These are phyloP conservation scores for Cutaneotrichosporon daszewskae DNA, from an alignment of 1,284 basidiomycete species.

Conservation along the genomic window DNA sequence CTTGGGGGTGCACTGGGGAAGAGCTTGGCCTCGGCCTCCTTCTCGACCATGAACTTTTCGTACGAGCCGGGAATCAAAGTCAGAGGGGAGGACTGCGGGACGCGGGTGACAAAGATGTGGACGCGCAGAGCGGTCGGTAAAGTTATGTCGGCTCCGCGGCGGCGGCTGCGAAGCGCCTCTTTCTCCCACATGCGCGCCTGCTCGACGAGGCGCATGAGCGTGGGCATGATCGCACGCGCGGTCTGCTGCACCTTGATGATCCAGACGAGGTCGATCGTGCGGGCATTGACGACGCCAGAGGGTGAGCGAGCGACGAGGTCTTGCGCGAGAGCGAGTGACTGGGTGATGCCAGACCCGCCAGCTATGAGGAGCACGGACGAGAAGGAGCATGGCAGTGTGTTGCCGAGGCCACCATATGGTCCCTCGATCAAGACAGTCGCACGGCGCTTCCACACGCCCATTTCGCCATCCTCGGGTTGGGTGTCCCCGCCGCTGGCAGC, in stretches of 20 bases:
- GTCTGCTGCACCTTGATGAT: constrained; percentile 34
- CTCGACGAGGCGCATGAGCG: constrained; percentile 32
- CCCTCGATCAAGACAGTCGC: constrained; percentile 39
- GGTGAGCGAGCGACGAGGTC: constrained; percentile 36
- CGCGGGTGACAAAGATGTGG: constrained; percentile 40
- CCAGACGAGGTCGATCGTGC: constrained; percentile 46
- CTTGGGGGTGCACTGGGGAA: background rate
- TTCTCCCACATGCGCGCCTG: constrained; percentile 34
- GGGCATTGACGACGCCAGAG: constrained; percentile 38
- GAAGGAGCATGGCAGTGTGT: constrained; percentile 41
- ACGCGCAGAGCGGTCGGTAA: constrained; percentile 34
- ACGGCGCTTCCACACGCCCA: constrained; percentile 5
- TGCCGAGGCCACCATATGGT: constrained; percentile 43
- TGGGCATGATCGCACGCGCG: constrained; percentile 36
- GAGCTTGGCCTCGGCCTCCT: background rate
- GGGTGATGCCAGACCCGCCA: constrained; percentile 45
- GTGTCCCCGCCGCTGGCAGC: constrained; percentile 14
- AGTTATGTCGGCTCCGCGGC: constrained; percentile 20
- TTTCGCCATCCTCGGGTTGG: background rate
- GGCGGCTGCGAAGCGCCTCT: constrained; percentile 22
- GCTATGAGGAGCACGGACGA: constrained; percentile 41
- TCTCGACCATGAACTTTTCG: background rate
- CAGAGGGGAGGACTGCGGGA: constrained; percentile 31
- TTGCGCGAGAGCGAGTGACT: constrained; percentile 35
- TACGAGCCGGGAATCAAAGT: constrained; percentile 10